Percentiles rank a stretch among this genome's conserved stretches.
phyloP scores from a whole-genome alignment of 148 eudicot genomes.

The Camellia granthamiana region DNA sequence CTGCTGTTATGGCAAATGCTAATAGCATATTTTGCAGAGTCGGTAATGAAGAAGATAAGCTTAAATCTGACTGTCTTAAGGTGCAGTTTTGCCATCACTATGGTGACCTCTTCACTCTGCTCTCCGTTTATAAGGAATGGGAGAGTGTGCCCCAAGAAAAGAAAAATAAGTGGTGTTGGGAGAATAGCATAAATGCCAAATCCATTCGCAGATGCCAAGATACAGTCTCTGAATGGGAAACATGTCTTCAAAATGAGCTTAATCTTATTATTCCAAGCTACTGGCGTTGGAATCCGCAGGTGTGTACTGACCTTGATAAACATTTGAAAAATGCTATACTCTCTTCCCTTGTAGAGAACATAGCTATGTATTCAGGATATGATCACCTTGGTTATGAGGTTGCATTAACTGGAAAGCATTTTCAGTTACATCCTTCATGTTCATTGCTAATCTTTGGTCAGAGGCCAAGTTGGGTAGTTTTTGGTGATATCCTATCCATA shows the following conservation, averaged over 20 bases:
- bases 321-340: constrained; percentile 59
- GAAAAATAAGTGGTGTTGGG: constrained; percentile 85
- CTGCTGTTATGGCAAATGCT: constrained; percentile 89
- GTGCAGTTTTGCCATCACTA: constrained; percentile 75
- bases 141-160: constrained; percentile 43
- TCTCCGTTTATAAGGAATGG: constrained; percentile 87
- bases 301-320: constrained; percentile 44
- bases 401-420: constrained; percentile 67
- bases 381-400: constrained; percentile 88
- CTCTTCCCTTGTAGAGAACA: constrained; percentile 69
- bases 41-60: constrained; percentile 66
- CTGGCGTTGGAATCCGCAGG: constrained; percentile 72
- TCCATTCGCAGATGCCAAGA: constrained; percentile 87
- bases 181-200: constrained; percentile 87
- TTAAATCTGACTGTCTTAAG: constrained; percentile 80
- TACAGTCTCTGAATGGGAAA: constrained; percentile 62
- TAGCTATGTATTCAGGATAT: constrained; percentile 83
- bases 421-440: constrained; percentile 83
- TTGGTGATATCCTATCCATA: constrained; percentile 65
- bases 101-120: constrained; percentile 89
- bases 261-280: constrained; percentile 60
- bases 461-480: constrained; percentile 87
- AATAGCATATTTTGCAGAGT: constrained; percentile 87
- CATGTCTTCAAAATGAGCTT: constrained; percentile 67
- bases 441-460: constrained; percentile 66